Percentiles rank a stretch among this genome's conserved stretches.
These are phyloP conservation scores for Rosa persica DNA, from an alignment of 306 rosid species.

Conservation along the genomic window DNA sequence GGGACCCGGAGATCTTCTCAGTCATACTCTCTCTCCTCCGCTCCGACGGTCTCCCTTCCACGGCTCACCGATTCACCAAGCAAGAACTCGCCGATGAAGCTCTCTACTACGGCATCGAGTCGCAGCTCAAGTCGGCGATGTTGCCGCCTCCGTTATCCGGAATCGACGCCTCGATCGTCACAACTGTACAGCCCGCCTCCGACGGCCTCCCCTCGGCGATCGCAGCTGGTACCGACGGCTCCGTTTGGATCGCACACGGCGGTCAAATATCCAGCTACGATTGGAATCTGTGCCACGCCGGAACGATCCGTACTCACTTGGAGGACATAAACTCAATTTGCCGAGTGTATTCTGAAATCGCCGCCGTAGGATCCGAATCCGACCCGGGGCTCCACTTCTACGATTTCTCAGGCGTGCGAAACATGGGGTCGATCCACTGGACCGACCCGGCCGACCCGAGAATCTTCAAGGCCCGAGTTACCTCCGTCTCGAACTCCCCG, in stretches of 20 bases:
- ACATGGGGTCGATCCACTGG: constrained; percentile 71
- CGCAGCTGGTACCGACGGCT: constrained; percentile 53
- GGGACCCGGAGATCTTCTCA: constrained; percentile 84
- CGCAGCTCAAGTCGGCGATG: constrained; percentile 54
- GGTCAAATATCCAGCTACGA: constrained; percentile 84
- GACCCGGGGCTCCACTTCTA: constrained; percentile 72
- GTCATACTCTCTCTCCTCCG: constrained; percentile 82
- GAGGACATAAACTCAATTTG: constrained; percentile 66
- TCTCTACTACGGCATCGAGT: constrained; percentile 70
- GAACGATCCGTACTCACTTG: constrained; percentile 69
- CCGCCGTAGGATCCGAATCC: constrained; percentile 64
- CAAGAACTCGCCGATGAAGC: constrained; percentile 91
- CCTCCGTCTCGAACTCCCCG: constrained; percentile 51
- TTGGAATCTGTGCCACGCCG: constrained; percentile 52
- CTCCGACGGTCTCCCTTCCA: constrained; percentile 65
- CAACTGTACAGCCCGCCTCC: constrained; percentile 60
- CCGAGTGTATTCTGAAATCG: constrained; percentile 68
- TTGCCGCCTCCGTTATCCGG: constrained; percentile 64
- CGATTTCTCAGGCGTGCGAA: constrained; percentile 63
- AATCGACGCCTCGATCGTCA: constrained; percentile 63
- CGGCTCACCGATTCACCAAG: constrained; percentile 60
- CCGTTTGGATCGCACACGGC: constrained; percentile 87
- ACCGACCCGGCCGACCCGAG: constrained; percentile 71
- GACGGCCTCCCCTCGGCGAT: constrained; percentile 74
- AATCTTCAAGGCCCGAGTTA: constrained; percentile 78